Percentiles rank a stretch among this genome's conserved stretches.
Conservation (phyloP, 106 monocot species). For the Apostasia ramifera region DNA sequence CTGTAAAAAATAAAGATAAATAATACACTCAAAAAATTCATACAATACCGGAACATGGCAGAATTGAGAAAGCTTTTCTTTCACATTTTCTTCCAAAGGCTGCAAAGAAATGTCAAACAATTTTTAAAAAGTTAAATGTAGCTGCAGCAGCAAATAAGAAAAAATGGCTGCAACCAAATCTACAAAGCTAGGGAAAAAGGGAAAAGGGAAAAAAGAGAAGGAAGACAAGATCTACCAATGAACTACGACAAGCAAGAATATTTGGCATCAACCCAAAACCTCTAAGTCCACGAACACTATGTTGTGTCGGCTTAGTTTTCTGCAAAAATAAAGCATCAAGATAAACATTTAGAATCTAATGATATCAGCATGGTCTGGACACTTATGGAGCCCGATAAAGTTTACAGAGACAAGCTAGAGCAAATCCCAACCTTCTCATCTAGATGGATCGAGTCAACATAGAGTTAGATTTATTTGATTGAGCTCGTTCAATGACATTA, state of each 20-base stretch:
- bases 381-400: no score
- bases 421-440: neutral
- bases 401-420: neutral
- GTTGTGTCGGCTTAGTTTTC: conserved; percentile 84
- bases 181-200: neutral
- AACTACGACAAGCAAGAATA: conserved; percentile 66
- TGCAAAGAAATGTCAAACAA: conserved; percentile 10
- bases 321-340: conserved; percentile 3
- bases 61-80: conserved; percentile 63
- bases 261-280: conserved; percentile 63
- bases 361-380: no score
- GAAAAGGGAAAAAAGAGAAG: neutral
- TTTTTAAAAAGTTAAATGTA: conserved; percentile 1
- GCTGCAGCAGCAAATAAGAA: neutral
- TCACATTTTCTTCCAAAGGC: conserved; percentile 64
- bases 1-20: neutral
- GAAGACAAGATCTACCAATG: conserved; percentile 29
- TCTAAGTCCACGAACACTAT: conserved; percentile 56
- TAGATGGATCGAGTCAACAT: no score
- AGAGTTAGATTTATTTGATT: no score
- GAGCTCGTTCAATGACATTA: no score
- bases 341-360: no score
- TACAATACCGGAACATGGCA: conserved; percentile 63
- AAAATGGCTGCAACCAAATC: neutral
- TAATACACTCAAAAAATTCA: neutral